Evolutionary conservation across 306 rosid genomes (phyloP).

Genomic region (Lathyrus oleraceus): DNA sequence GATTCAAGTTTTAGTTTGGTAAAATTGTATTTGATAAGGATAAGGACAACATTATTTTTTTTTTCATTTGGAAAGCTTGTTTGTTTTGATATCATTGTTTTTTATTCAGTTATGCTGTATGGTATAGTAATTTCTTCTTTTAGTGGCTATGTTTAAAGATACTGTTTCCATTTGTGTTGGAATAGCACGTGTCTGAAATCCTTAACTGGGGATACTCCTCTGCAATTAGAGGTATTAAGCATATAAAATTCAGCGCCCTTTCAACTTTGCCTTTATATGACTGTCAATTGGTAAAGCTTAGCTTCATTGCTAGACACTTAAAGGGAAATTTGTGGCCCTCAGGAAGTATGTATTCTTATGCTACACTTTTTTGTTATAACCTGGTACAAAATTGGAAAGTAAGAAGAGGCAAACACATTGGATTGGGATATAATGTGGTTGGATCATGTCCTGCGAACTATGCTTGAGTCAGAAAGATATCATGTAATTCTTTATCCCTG

Average conservation of each 20-base stretch:
- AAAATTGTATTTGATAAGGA: slow-evolving; percentile 26
- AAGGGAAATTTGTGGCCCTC: neutral
- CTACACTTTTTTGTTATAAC: neutral
- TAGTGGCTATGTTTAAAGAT: neutral
- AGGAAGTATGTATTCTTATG: slow-evolving; percentile 8
- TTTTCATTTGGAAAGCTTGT: neutral
- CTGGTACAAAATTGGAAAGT: neutral
- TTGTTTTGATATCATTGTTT: neutral
- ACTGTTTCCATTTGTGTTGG: slow-evolving; percentile 14
- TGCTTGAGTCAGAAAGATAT: neutral
- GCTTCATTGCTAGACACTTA: neutral
- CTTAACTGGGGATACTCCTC: neutral
- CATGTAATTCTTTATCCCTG: neutral
- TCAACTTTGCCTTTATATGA: neutral
- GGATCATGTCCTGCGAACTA: neutral
- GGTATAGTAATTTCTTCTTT: slow-evolving; percentile 10
- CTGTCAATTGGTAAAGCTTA: neutral
- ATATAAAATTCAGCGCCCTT: neutral
- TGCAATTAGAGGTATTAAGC: neutral
- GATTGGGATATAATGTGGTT: neutral
- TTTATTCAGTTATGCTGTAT: slow-evolving; percentile 5
- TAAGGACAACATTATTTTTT: neutral
- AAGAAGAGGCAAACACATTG: neutral
- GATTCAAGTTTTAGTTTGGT: slow-evolving; percentile 26
- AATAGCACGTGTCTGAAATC: neutral